Conservation (phyloP, 352 stramenopile genomes). For the Phytophthora vignae region DNA sequence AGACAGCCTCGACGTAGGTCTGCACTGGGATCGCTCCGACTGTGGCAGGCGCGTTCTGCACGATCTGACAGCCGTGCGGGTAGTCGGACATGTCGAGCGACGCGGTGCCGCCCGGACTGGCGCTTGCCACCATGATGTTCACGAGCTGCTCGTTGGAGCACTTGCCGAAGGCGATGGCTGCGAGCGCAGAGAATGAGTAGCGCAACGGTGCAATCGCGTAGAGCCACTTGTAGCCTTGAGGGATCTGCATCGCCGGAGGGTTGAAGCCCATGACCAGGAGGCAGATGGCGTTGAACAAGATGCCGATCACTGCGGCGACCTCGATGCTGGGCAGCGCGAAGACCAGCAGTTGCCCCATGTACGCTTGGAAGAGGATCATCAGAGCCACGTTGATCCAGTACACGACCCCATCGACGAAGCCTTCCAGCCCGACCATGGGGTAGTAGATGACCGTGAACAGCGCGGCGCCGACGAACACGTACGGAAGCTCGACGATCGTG, state of each 20-base stretch:
- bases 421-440: constrained; percentile 54
- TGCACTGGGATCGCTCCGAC: constrained; percentile 42
- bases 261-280: constrained; percentile 57
- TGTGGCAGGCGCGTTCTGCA: constrained; percentile 38
- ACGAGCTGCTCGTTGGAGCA: constrained; percentile 37
- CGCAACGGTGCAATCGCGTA: constrained; percentile 44
- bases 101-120: constrained; percentile 1
- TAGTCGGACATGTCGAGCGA: constrained; percentile 29
- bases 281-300: constrained; percentile 50
- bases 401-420: constrained; percentile 34
- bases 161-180: constrained; percentile 44
- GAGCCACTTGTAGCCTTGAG: constrained; percentile 52
- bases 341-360: constrained; percentile 44
- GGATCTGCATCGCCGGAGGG: constrained; percentile 46
- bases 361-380: constrained; percentile 50
- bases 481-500: constrained; percentile 40
- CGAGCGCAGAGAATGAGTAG: constrained; percentile 46
- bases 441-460: constrained; percentile 46
- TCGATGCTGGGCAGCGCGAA: constrained; percentile 50
- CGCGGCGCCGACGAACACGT: constrained; percentile 31
- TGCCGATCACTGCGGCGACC: constrained; percentile 41
- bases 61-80: constrained; percentile 41
- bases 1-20: constrained; percentile 44
- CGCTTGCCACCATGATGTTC: constrained; percentile 26
- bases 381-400: constrained; percentile 50